Evolutionary conservation across 2,329 filamentous ascomycete species (phyloP).

Genomic region (Balansia obtecta): DNA sequence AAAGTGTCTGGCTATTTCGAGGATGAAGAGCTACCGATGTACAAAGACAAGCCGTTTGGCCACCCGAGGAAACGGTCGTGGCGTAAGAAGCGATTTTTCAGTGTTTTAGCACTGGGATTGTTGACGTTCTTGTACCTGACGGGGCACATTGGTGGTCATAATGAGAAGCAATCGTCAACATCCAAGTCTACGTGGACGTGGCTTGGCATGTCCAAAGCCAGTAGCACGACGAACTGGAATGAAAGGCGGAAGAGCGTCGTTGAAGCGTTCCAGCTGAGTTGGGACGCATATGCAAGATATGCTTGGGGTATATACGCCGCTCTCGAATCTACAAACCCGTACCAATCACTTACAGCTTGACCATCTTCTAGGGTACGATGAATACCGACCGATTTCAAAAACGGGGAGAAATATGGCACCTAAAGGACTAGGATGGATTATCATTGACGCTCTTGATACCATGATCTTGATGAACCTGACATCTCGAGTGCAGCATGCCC

Average conservation of each 20-base stretch:
- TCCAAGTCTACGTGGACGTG: conserved; percentile 36
- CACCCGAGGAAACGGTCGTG: conserved; percentile 49
- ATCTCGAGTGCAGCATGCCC: conserved; percentile 66
- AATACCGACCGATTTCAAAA: conserved; percentile 76
- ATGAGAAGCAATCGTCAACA: conserved; percentile 24
- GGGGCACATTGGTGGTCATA: conserved; percentile 38
- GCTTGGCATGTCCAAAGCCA: conserved; percentile 37
- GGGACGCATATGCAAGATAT: conserved; percentile 84
- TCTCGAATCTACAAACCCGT: neutral
- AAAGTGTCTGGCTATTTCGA: conserved; percentile 55
- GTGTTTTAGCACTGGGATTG: conserved; percentile 37
- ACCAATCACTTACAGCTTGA: conserved; percentile 15
- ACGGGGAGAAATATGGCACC: conserved; percentile 72
- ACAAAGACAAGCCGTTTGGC: conserved; percentile 95
- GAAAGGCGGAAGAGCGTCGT: conserved; percentile 69
- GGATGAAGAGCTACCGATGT: conserved; percentile 62
- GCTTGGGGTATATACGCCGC: conserved; percentile 68
- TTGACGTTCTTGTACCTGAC: conserved; percentile 57
- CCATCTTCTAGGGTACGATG: conserved; percentile 54
- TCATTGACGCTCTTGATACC: conserved; percentile 89
- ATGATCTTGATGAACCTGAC: conserved; percentile 98
- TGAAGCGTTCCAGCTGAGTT: conserved; percentile 83
- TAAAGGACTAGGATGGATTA: conserved; percentile 92
- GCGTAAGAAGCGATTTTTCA: conserved; percentile 49
- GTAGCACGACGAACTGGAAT: conserved; percentile 54